Base-by-base conservation (phyloP, 129 eudicot species). In the Artemisia tridentata region DNA sequence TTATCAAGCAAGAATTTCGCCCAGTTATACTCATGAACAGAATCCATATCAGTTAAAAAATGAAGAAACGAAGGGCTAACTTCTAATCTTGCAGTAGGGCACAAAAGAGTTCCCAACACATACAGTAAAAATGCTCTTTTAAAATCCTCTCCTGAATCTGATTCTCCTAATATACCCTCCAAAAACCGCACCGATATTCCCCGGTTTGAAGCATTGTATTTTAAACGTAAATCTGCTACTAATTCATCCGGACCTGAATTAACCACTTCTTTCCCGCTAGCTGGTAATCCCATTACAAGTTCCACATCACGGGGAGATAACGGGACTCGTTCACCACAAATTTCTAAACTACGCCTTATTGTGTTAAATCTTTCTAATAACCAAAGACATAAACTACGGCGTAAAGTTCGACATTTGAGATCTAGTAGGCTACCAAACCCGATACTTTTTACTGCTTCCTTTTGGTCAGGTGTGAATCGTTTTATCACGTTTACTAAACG, bases 11-110 rank as follows among this genome's bases (percentile, higher is more conserved):
- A 75, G 79, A 89, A 89, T 16, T 86, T 89, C 2, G 92, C 96
- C 96, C 96, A 89, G 63, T 89, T 89, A 77, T 79, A 89, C 80
- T 86, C 84, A 47, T 89, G 96, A 63, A 89, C 72, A 19, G 72
- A 68, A 73, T 89, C 96, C 92, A 89, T 86, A 74, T 89, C 82
- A 15, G 88, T 84, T 78, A 86, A 48, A 69, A 86, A 86, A 60
- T 89, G 92, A 58, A 89, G 96, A 82, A 86, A 89, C 9, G 96
- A 83, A 59, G 92, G 96, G 68, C 96, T 89, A 50, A 89, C 92
- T 61, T 89, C 96, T 63, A 89, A 79, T 85, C 96, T 86, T 58
- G 96, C 96, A n/a, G 96, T 89, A 65, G 96, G 96, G 67, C 92
- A 86, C 83, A 89, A 72, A 62, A 89, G 89, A 25, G 92, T 89